Evolutionary conservation across 305 asterid genomes (phyloP).

Genomic region (Plantago coronopus): DNA sequence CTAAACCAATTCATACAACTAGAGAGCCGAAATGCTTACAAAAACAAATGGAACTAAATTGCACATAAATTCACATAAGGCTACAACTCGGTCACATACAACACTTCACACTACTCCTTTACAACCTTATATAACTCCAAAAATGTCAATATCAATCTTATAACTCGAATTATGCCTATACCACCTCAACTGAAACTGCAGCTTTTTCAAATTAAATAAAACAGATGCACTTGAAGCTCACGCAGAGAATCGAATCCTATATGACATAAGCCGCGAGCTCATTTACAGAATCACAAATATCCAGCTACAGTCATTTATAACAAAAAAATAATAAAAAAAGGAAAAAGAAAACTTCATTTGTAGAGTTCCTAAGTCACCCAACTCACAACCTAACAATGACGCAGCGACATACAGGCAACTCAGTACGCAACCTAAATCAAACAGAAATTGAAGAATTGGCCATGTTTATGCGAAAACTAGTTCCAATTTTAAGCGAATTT

Average conservation of each 20-base stretch:
- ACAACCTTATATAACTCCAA: too few relatives aligned
- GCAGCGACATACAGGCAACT: neutral
- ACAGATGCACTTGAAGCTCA: neutral
- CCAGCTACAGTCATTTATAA: too few relatives aligned
- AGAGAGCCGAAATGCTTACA: too few relatives aligned
- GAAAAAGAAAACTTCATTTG: neutral
- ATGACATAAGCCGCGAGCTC: too few relatives aligned
- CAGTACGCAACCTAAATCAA: neutral
- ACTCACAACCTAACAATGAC: neutral
- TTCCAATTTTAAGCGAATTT: neutral
- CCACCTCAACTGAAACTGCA: neutral
- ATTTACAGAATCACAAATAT: neutral
- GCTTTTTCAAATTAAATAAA: too few relatives aligned
- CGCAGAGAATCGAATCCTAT: too few relatives aligned
- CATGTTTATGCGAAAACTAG: too few relatives aligned
- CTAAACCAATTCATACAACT: neutral
- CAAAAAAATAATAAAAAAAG: too few relatives aligned
- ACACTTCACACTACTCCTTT: too few relatives aligned
- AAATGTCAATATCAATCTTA: too few relatives aligned
- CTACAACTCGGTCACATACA: neutral
- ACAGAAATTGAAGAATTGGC: neutral
- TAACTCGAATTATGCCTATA: too few relatives aligned
- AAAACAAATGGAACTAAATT: neutral
- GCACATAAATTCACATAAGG: neutral
- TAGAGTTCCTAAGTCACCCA: neutral